Base-by-base conservation (phyloP, 163 green algal genomes). In the Chlamydomonas reinhardtii region DNA sequence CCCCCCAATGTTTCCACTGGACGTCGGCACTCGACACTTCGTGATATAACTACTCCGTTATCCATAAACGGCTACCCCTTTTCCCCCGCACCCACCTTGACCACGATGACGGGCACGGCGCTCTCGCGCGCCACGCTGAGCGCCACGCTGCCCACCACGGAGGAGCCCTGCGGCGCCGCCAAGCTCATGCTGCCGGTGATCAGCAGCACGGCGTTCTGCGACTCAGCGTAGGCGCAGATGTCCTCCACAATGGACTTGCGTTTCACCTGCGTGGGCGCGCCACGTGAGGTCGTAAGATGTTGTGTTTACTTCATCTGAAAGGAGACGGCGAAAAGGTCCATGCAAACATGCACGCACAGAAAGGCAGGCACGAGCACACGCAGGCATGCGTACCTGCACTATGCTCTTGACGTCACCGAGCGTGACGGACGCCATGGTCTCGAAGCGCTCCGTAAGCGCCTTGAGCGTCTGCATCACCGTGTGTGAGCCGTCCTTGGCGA, bases 171-270 rank as follows among this genome's bases (percentile, higher is more conserved):
- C 22, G 54, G 17, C 9, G 79, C 79, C 24, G 79, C 79, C 32
- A 85, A 69, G 70, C 52, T 85, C 68, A 85, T 77, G 52, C 52
- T 73, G 52, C 79, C 79, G 5, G 68, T 78, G 52, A 85, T 34
- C 68, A 85, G 25, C 79, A 85, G 68, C 52, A 29, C 16, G 29
- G 79, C 79, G 4, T 34, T 24, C n/a, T 78, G 66, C 1, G 39
- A 56, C 52, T 85, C 79, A 12, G 34, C 52, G 79, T 85, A 85
- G 32, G 32, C 32, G 22, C 61, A 54, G 48, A 85, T 85, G 79
- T 85, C 79, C 79, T 85, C 79, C 79, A 85, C 79, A 24, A 85
- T 72, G 68, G 68, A 78, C 24, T n/a, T 22, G 22, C 48, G 78
- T 48, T 85, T 85, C 9, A 70, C 78, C 77, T 84, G 77, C 6